Base-by-base conservation (phyloP, 2,329 filamentous ascomycete species). In the Colletotrichum camelliae region DNA sequence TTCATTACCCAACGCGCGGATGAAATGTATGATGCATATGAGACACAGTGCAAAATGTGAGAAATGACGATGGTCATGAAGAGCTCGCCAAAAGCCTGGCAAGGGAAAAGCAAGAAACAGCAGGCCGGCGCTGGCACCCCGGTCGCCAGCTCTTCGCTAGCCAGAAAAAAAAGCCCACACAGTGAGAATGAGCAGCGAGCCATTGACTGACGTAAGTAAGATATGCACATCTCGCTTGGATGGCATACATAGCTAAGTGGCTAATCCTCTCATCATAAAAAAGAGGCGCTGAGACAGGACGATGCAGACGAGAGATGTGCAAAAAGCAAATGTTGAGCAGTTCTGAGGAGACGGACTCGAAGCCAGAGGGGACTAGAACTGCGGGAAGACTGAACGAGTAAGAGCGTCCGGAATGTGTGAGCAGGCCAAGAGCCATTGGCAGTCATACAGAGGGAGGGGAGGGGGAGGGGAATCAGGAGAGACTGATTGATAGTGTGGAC, bases 231-330 rank as follows among this genome's bases (percentile, higher is more conserved):
- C 64, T 75, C 57, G 43, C 35, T 60, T 33, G 35, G 52, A 33
- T 33, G 31, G 68, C 60, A 75, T 72, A 60, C 60, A 75, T 72
- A 60, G 73, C 70, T 67, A 35, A 72, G 69, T 64, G 43, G 73
- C 55, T 58, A 71, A 71, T 57, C 16, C 39, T 37, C 62, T 64
- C 69, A 67, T 21, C 37, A 43, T 67, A 55, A 39, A 67, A 75
- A 64, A 58, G 73, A 73, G 69, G 73, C 73, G 70, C 69, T 75
- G 73, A 75, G 66, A 75, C 73, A 75, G 73, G 69, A 68, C 60
- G 73, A 75, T 73, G 73, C 70, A 75, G 39, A 68, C 58, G 73
- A 75, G 64, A 73, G 73, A 75, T 75, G 70, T 73, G 73, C 70
- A 68, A 75, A 75, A 75, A 75, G 73, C 70, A 75, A 75, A 68